phyloP scores from a whole-genome alignment of 106 monocot species.

The Phalaenopsis aphrodite region DNA sequence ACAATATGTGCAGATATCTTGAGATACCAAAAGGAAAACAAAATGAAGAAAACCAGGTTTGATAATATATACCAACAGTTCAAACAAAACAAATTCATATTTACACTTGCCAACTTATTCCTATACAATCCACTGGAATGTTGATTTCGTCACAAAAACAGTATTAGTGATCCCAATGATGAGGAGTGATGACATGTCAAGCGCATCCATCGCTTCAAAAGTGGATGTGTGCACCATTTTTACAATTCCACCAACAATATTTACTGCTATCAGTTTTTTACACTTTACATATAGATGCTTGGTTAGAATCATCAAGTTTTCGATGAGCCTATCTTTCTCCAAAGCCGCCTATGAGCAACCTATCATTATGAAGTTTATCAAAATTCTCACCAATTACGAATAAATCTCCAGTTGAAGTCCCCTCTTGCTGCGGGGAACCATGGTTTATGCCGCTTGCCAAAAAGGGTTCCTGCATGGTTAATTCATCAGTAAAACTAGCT shows the following conservation, averaged over 20 bases:
- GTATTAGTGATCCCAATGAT: neutral
- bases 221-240: constrained; percentile 3
- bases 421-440: constrained; percentile 6
- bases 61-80: neutral
- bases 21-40: neutral
- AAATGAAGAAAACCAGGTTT: neutral
- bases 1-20: neutral
- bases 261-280: neutral
- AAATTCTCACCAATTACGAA: neutral
- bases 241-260: neutral
- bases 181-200: neutral
- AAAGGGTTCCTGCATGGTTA: constrained; percentile 15
- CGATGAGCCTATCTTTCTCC: neutral
- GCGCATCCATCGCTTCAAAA: constrained; percentile 15
- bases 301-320: neutral
- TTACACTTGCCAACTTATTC: constrained; percentile 7
- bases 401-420: neutral
- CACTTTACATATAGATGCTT: neutral
- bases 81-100: neutral
- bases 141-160: neutral
- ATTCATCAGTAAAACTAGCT: neutral
- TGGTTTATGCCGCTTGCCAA: constrained; percentile 2
- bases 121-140: neutral
- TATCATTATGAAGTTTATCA: neutral
- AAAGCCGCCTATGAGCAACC: neutral